These are phyloP conservation scores for Paraphoma sp. DNA, from an alignment of 2,329 filamentous ascomycete genomes.

Conservation along the genomic window DNA sequence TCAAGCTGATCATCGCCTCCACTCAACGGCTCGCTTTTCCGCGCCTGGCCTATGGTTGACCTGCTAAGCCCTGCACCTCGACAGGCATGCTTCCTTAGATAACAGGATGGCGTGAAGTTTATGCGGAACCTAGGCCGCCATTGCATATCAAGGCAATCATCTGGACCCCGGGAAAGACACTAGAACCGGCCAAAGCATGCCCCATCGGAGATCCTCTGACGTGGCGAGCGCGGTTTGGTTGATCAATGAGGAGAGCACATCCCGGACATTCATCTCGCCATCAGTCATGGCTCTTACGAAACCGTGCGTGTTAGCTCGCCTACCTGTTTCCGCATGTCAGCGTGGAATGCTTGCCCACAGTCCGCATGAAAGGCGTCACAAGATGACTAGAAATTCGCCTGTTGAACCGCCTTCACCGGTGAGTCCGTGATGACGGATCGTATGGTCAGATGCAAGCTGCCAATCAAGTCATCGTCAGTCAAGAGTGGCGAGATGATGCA, in stretches of 20 bases:
- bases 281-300: slow-evolving; percentile 47
- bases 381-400: slow-evolving; percentile 38
- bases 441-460: slow-evolving; percentile 26
- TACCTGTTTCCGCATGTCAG: slow-evolving; percentile 31
- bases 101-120: slow-evolving; percentile 52
- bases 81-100: slow-evolving; percentile 51
- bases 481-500: slow-evolving; percentile 45
- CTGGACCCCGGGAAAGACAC: slow-evolving; percentile 49
- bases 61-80: slow-evolving; percentile 49
- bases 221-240: slow-evolving; percentile 57
- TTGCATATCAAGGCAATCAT: slow-evolving; percentile 54
- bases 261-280: slow-evolving; percentile 48
- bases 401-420: slow-evolving; percentile 44
- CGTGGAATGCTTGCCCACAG: slow-evolving; percentile 38
- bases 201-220: slow-evolving; percentile 60
- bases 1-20: slow-evolving; percentile 50
- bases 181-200: slow-evolving; percentile 56
- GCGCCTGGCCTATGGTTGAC: slow-evolving; percentile 50
- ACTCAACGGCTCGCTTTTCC: slow-evolving; percentile 47
- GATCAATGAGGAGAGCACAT: slow-evolving; percentile 46
- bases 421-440: slow-evolving; percentile 35
- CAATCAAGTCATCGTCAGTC: slow-evolving; percentile 25
- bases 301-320: slow-evolving; percentile 35
- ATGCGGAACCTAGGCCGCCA: slow-evolving; percentile 52
- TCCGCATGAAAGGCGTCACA: slow-evolving; percentile 41